phyloP scores from a whole-genome alignment of 2,329 filamentous ascomycete species.

The Thielaviopsis punctulata region DNA sequence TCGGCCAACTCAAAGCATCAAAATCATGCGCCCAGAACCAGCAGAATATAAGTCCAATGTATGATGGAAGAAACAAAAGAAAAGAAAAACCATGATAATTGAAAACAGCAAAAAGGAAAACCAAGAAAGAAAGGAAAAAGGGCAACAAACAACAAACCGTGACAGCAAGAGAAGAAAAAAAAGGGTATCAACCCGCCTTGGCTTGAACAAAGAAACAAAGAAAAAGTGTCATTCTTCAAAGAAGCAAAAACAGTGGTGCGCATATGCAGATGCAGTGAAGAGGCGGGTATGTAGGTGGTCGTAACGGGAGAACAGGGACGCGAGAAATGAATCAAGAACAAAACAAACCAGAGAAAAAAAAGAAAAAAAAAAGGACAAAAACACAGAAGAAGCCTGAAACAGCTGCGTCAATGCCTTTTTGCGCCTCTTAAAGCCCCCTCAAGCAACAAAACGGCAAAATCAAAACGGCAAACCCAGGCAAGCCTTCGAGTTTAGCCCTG shows the following conservation, averaged over 20 bases:
- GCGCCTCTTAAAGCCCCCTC: background rate
- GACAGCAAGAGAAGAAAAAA: conserved; percentile 12
- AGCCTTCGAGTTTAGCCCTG: conserved; percentile 32
- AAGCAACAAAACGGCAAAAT: background rate
- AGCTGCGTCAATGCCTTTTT: background rate
- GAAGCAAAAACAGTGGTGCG: background rate
- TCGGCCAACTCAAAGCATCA: too few species aligned
- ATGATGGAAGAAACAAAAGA: conserved; percentile 11
- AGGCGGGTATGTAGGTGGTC: background rate
- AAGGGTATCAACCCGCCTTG: conserved; percentile 1
- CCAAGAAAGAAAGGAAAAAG: conserved; percentile 9
- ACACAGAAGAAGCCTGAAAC: background rate
- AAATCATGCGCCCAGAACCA: too few species aligned
- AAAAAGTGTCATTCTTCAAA: conserved; percentile 4
- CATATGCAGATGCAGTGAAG: background rate
- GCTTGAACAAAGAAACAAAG: conserved; percentile 1
- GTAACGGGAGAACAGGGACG: conserved; percentile 8
- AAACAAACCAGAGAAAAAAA: conserved; percentile 13
- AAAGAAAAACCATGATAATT: conserved; percentile 15
- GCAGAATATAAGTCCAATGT: background rate
- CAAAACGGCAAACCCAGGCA: background rate
- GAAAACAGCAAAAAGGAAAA: conserved; percentile 15
- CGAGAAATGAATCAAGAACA: conserved; percentile 11
- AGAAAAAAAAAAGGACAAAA: conserved; percentile 1
- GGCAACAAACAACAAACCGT: conserved; percentile 15